Conservation (phyloP, 2,329 filamentous ascomycete species). For the Trichoderma afroharzianum region DNA sequence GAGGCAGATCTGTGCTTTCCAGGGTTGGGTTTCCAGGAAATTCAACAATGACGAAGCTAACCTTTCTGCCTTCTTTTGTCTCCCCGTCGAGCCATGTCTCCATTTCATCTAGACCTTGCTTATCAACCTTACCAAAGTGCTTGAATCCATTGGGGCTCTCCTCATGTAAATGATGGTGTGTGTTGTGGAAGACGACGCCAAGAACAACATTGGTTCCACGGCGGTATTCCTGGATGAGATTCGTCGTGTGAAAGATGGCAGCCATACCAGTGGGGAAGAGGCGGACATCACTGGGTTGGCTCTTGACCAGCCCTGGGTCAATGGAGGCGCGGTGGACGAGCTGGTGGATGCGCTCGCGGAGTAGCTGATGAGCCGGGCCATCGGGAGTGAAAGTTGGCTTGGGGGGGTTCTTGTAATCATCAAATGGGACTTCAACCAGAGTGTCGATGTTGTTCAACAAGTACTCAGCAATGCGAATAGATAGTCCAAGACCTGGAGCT, state of each 20-base stretch:
- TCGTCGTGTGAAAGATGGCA: conserved; percentile 43
- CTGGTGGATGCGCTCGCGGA: conserved; percentile 40
- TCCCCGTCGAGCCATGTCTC: conserved; percentile 43
- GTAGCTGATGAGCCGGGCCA: conserved; percentile 33
- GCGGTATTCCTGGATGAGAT: conserved; percentile 34
- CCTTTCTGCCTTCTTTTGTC: conserved; percentile 34
- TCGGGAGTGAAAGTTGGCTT: conserved; percentile 40
- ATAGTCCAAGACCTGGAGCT: conserved; percentile 44
- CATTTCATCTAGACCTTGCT: conserved; percentile 40
- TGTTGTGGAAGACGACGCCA: conserved; percentile 51
- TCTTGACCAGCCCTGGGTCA: conserved; percentile 26
- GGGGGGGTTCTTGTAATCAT: conserved; percentile 24
- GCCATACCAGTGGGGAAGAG: conserved; percentile 55
- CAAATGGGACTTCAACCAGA: conserved; percentile 34
- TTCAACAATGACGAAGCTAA: conserved; percentile 49
- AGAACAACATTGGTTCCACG: conserved; percentile 40
- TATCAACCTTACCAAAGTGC: conserved; percentile 45
- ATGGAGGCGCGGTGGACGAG: conserved; percentile 41
- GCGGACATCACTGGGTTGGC: conserved; percentile 41
- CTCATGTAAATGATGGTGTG: conserved; percentile 45
- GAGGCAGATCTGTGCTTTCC: conserved; percentile 32
- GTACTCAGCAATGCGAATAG: conserved; percentile 43
- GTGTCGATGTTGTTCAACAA: conserved; percentile 37
- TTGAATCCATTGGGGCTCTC: conserved; percentile 42
- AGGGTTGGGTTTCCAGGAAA: conserved; percentile 37